A percentile compares a stretch with the other conserved stretches of the same genome.
These are phyloP conservation scores for Termitomyces sp. DNA, from an alignment of 768 basidiomycete genomes.

Conservation along the genomic window DNA sequence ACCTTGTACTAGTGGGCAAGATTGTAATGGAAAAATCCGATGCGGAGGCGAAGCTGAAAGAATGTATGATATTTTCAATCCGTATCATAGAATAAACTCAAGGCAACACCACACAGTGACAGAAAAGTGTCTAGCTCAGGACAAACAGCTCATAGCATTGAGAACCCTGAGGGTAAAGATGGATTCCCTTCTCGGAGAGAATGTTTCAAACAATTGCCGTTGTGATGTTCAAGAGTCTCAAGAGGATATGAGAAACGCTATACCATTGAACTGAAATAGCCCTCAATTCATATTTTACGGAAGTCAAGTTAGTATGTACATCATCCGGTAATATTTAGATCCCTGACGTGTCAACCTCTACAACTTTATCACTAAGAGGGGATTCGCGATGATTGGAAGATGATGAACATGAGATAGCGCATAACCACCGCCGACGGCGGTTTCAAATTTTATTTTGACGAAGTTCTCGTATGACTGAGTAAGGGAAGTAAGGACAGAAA, in stretches of 20 bases:
- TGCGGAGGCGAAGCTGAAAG: background rate
- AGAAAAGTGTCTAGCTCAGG: background rate
- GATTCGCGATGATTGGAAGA: too few relatives aligned
- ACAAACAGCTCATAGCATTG: background rate
- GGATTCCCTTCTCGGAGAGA: background rate
- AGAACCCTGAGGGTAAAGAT: background rate
- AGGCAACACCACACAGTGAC: background rate
- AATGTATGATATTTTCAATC: background rate
- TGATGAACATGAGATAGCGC: too few relatives aligned
- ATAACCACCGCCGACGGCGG: too few relatives aligned
- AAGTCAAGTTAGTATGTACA: background rate
- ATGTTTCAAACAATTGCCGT: background rate
- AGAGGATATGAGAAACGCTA: background rate
- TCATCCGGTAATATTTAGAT: background rate
- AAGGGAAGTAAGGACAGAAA: too few relatives aligned
- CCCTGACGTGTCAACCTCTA: background rate
- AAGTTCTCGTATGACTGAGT: too few relatives aligned
- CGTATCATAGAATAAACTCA: background rate
- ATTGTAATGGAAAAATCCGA: background rate
- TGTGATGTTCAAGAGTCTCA: background rate
- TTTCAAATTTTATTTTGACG: too few relatives aligned
- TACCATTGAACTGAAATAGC: background rate
- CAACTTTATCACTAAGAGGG: too few relatives aligned
- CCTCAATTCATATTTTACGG: too few relatives aligned
- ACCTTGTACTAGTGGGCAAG: background rate